Evolutionary conservation across 768 basidiomycete species (phyloP).

Genomic region (Lentinula sp.): DNA sequence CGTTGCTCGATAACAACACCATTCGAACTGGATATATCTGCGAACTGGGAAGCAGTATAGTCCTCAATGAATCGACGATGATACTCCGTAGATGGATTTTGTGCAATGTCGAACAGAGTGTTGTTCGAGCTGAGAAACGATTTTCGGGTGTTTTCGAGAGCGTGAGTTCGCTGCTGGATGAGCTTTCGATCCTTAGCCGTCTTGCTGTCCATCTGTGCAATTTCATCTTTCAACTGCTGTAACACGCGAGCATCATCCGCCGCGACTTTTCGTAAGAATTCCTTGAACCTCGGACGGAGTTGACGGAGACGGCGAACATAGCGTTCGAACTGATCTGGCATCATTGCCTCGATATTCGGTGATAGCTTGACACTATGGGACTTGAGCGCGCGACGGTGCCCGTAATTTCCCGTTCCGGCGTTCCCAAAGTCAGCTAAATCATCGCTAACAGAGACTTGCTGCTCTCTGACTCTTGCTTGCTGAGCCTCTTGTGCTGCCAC

Average conservation of each 20-base stretch:
- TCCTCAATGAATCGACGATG: slow-evolving; percentile 33
- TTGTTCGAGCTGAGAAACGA: neutral
- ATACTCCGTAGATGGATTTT: slow-evolving; percentile 11
- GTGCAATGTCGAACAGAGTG: slow-evolving; percentile 19
- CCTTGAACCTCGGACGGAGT: slow-evolving; percentile 48
- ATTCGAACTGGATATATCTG: slow-evolving; percentile 8
- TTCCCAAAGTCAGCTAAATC: slow-evolving; percentile 15
- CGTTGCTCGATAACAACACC: slow-evolving; percentile 46
- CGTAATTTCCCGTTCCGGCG: slow-evolving; percentile 21
- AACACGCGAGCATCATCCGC: slow-evolving; percentile 9
- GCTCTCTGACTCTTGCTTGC: neutral
- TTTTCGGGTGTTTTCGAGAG: slow-evolving; percentile 9
- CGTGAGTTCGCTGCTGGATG: neutral
- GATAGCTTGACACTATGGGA: slow-evolving; percentile 18
- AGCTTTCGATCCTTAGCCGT: neutral
- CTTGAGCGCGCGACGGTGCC: slow-evolving; percentile 9
- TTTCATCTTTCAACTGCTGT: neutral
- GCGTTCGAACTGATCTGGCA: slow-evolving; percentile 44
- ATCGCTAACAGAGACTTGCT: neutral
- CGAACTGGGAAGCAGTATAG: slow-evolving; percentile 13
- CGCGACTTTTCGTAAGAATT: slow-evolving; percentile 29
- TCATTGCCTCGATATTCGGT: slow-evolving; percentile 59
- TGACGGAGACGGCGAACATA: slow-evolving; percentile 57
- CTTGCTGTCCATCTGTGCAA: neutral
- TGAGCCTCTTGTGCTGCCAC: slow-evolving; percentile 8